These are phyloP conservation scores for Hysterium pulicare DNA, from an alignment of 2,329 filamentous ascomycete species.

Conservation along the genomic window DNA sequence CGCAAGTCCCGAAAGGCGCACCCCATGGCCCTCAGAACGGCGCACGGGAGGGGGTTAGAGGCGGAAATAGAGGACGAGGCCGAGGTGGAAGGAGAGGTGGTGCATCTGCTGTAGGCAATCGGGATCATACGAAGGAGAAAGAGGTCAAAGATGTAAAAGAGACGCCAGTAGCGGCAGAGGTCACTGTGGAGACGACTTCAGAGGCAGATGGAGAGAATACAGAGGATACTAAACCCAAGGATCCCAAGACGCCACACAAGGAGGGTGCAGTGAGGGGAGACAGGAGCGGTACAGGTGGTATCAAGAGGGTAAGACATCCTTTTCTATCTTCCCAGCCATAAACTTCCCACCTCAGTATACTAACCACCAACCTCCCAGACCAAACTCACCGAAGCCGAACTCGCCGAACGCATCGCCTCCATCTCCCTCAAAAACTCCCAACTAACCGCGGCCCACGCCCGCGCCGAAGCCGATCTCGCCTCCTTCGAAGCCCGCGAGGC, in stretches of 20 bases:
- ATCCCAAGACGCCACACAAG: constrained; percentile 10
- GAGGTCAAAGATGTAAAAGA: constrained; percentile 19
- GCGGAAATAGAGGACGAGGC: constrained; percentile 8
- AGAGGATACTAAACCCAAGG: background rate
- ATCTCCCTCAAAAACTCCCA: constrained; percentile 61
- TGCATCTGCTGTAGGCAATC: constrained; percentile 7
- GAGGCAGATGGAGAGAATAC: background rate
- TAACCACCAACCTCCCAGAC: constrained; percentile 42
- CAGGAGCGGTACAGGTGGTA: constrained; percentile 52
- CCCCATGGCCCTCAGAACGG: constrained; percentile 26
- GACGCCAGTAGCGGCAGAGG: constrained; percentile 7
- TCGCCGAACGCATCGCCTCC: constrained; percentile 58
- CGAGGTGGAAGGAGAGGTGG: constrained; percentile 10
- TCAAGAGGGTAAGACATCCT: constrained; percentile 42
- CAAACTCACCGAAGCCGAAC: constrained; percentile 63
- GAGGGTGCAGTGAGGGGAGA: constrained; percentile 51
- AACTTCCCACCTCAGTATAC: background rate
- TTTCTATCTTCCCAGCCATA: background rate
- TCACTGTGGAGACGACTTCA: background rate
- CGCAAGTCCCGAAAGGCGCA: constrained; percentile 13
- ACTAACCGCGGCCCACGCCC: constrained; percentile 58
- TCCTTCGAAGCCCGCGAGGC: constrained; percentile 63
- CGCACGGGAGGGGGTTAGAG: constrained; percentile 24
- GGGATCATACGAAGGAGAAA: constrained; percentile 11
- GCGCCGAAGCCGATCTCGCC: constrained; percentile 65